Evolutionary conservation across 768 basidiomycete genomes (phyloP).

Genomic region (Tylopilus subfusipes): DNA sequence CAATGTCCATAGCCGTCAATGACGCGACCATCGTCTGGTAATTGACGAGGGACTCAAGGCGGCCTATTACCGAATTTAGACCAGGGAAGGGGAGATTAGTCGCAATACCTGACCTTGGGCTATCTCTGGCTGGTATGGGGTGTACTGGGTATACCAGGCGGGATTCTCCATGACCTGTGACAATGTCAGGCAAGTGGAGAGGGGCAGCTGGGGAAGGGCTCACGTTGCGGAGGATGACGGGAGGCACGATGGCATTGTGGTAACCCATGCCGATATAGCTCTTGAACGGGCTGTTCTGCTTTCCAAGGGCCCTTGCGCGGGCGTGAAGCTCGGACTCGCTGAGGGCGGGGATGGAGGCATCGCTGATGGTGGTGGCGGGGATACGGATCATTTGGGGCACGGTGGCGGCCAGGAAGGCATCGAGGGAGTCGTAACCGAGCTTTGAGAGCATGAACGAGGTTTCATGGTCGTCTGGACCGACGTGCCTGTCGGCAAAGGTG

Average conservation of each 20-base stretch:
- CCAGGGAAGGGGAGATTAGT: neutral
- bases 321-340: conserved; percentile 83
- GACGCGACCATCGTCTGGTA: conserved; percentile 97
- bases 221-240: conserved; percentile 90
- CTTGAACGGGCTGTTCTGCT: conserved; percentile 75
- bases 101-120: conserved; percentile 70
- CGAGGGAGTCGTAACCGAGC: conserved; percentile 84
- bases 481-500: conserved; percentile 85
- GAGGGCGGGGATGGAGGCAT: conserved; percentile 66
- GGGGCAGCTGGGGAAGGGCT: conserved; percentile 19
- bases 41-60: conserved; percentile 94
- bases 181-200: conserved; percentile 1
- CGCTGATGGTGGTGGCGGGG: conserved; percentile 52
- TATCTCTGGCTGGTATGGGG: conserved; percentile 95
- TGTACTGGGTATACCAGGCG: conserved; percentile 97
- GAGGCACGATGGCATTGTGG: conserved; percentile 91
- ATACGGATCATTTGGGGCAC: conserved; percentile 83
- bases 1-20: conserved; percentile 90
- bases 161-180: conserved; percentile 86
- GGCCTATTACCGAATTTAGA: conserved; percentile 50
- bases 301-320: conserved; percentile 74
- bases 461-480: conserved; percentile 87
- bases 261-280: conserved; percentile 99
- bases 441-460: conserved; percentile 75
- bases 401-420: conserved; percentile 78